Percentiles rank a stretch among this genome's conserved stretches.
Evolutionary conservation across 2,329 filamentous ascomycete species (phyloP).

Genomic region (Scedosporium apiospermum): DNA sequence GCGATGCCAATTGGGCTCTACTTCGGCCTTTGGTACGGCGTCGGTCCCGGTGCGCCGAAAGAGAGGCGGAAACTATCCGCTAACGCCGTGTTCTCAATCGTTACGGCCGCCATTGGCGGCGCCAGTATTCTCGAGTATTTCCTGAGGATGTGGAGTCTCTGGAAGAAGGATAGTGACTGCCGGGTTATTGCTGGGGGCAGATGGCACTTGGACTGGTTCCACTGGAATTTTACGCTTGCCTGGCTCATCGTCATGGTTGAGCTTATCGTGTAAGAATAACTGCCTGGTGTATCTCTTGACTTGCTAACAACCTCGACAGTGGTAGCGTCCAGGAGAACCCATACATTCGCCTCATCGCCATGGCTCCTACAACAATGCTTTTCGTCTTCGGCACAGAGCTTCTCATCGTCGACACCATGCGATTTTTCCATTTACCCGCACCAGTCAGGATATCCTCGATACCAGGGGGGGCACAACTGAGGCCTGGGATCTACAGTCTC

Average conservation of each 20-base stretch:
- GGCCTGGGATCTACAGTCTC: slow-evolving; percentile 42
- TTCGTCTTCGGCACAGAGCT: slow-evolving; percentile 42
- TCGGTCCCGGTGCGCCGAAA: slow-evolving; percentile 23
- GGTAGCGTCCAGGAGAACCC: slow-evolving; percentile 14
- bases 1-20: slow-evolving; percentile 50
- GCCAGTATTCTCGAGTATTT: slow-evolving; percentile 45
- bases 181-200: slow-evolving; percentile 26
- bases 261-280: slow-evolving; percentile 31
- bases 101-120: slow-evolving; percentile 40
- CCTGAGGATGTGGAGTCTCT: slow-evolving; percentile 40
- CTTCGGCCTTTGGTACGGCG: slow-evolving; percentile 49
- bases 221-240: slow-evolving; percentile 44
- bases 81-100: slow-evolving; percentile 38
- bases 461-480: slow-evolving; percentile 36
- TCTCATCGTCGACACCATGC: slow-evolving; percentile 36
- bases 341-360: slow-evolving; percentile 40
- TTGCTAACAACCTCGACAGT: slow-evolving; percentile 5
- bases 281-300: background rate
- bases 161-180: slow-evolving; percentile 40
- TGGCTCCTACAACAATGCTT: slow-evolving; percentile 39
- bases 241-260: slow-evolving; percentile 49
- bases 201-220: slow-evolving; percentile 42
- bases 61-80: slow-evolving; percentile 19
- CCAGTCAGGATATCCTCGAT: slow-evolving; percentile 43
- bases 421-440: slow-evolving; percentile 30